These are phyloP conservation scores for Cylindrotheca fusiformis DNA, from an alignment of 108 stramenopile genomes.

Conservation along the genomic window DNA sequence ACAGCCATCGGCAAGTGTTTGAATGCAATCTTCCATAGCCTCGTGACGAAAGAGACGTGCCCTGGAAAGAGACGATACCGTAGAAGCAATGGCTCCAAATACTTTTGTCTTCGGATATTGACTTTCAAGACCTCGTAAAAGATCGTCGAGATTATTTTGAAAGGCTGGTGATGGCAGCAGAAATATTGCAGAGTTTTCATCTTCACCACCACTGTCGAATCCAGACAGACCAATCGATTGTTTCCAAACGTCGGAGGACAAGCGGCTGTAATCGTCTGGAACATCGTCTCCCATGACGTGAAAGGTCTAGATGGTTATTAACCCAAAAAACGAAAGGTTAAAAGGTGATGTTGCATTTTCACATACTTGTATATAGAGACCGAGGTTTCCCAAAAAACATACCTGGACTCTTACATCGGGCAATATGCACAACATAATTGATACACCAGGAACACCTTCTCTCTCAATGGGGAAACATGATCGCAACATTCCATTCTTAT, in stretches of 20 bases:
- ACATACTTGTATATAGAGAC: too few species aligned
- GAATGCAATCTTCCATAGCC: constrained; percentile 20
- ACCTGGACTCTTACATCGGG: constrained; percentile 58
- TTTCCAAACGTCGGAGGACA: constrained; percentile 39
- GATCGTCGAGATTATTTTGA: constrained; percentile 69
- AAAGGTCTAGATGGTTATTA: constrained; percentile 47
- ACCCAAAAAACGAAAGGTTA: too few species aligned
- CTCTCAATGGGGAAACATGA: constrained; percentile 49
- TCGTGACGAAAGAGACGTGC: constrained; percentile 70
- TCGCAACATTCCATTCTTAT: neutral
- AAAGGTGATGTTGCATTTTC: too few species aligned
- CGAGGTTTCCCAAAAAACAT: neutral
- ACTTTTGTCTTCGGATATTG: constrained; percentile 30
- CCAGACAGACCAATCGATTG: constrained; percentile 36
- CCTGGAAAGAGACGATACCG: constrained; percentile 64
- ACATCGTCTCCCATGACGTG: constrained; percentile 58
- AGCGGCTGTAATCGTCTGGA: constrained; percentile 51
- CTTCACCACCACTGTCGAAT: constrained; percentile 3
- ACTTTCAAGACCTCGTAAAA: constrained; percentile 45
- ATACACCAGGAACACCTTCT: constrained; percentile 70
- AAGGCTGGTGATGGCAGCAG: constrained; percentile 71
- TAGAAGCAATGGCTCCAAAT: constrained; percentile 80
- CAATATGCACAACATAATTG: constrained; percentile 55
- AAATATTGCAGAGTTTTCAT: constrained; percentile 48
- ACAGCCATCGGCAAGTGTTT: constrained; percentile 69